These are phyloP conservation scores for Colletotrichum lindemuthianum DNA, from an alignment of 2,329 filamentous ascomycete genomes.

Conservation along the genomic window DNA sequence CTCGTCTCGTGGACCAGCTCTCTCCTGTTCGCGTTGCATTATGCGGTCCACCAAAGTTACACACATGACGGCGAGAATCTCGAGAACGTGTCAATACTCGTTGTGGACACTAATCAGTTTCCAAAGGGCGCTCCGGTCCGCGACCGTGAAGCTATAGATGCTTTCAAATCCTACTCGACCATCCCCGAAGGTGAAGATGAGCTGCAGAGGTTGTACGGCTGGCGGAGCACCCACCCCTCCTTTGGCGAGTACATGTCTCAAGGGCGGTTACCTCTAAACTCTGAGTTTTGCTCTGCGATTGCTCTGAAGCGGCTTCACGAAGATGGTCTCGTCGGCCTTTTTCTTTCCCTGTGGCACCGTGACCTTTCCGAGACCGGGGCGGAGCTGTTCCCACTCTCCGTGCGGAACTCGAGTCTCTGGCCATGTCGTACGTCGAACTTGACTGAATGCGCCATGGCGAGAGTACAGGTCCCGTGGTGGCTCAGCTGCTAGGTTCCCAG, in stretches of 20 bases:
- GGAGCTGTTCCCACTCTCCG: conserved; percentile 1
- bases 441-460: neutral
- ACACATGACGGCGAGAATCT: neutral
- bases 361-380: conserved; percentile 5
- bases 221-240: neutral
- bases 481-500: neutral
- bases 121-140: neutral
- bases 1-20: conserved; percentile 14
- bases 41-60: conserved; percentile 3
- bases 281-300: neutral
- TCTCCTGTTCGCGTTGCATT: conserved; percentile 3
- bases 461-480: neutral
- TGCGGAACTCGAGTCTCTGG: neutral
- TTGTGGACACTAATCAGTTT: neutral
- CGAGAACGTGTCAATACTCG: neutral
- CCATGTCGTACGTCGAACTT: neutral
- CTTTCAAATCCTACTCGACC: neutral
- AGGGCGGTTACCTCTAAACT: neutral
- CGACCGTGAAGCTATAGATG: conserved; percentile 2
- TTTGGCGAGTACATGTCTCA: conserved; percentile 14
- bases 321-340: neutral
- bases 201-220: neutral
- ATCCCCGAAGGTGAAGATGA: neutral
- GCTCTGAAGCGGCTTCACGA: neutral
- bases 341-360: conserved; percentile 3